Conservation (phyloP, 108 stramenopile genomes). For the Seminavis robusta region DNA sequence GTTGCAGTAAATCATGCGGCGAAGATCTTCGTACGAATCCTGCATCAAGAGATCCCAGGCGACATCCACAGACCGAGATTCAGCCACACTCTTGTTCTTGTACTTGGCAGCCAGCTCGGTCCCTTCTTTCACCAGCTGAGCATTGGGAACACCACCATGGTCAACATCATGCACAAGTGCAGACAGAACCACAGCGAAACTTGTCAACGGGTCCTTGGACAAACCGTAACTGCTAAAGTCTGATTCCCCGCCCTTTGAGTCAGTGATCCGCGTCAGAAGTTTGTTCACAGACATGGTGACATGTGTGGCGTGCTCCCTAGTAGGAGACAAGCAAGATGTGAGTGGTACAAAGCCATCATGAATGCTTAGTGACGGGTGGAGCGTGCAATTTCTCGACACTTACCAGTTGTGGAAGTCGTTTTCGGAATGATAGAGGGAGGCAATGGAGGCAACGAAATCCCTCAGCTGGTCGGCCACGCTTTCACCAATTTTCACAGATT, state of each 20-base stretch:
- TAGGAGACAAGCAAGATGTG: background rate
- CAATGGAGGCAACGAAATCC: constrained; percentile 51
- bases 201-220: constrained; percentile 25
- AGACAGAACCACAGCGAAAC: constrained; percentile 27
- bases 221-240: constrained; percentile 20
- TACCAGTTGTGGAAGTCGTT: constrained; percentile 58
- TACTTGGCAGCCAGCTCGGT: constrained; percentile 8
- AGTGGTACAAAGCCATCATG: background rate
- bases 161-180: constrained; percentile 38
- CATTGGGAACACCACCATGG: constrained; percentile 28
- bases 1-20: constrained; percentile 15
- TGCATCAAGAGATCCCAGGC: constrained; percentile 29
- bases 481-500: background rate
- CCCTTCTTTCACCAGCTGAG: constrained; percentile 10
- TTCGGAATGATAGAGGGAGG: constrained; percentile 41
- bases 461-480: constrained; percentile 23
- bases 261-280: no score
- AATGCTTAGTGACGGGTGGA: background rate
- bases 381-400: background rate
- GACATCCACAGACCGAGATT: constrained; percentile 19
- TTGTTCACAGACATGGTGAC: no score
- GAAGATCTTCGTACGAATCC: constrained; percentile 11
- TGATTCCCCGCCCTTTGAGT: background rate
- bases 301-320: no score
- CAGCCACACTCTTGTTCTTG: constrained; percentile 23